These are phyloP conservation scores for Collybia nuda DNA, from an alignment of 768 basidiomycete species.

Conservation along the genomic window DNA sequence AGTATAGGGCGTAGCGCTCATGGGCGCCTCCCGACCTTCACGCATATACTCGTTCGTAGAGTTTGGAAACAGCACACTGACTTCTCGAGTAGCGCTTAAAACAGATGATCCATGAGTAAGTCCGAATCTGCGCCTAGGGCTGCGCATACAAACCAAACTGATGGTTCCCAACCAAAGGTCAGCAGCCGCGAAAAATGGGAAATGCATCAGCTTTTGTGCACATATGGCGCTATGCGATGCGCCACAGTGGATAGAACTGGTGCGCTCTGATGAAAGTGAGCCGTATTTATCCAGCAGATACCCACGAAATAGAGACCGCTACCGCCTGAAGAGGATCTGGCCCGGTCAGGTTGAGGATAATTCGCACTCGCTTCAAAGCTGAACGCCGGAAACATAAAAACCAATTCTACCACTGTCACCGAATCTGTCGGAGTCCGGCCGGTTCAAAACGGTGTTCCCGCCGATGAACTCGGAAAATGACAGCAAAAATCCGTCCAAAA, in stretches of 20 bases:
- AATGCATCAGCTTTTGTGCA: constrained; percentile 6
- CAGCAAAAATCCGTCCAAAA: constrained; percentile 24
- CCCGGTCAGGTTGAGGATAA: background rate
- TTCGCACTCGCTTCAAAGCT: background rate
- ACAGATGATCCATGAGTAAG: constrained; percentile 6
- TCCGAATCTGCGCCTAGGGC: constrained; percentile 11
- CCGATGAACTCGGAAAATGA: constrained; percentile 50
- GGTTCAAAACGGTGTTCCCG: constrained; percentile 25
- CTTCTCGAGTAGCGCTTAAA: background rate
- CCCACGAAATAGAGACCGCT: background rate
- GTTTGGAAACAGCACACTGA: background rate
- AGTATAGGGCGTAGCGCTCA: too few species aligned
- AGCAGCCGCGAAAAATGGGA: constrained; percentile 28
- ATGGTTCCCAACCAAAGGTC: constrained; percentile 13
- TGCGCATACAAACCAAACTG: constrained; percentile 14
- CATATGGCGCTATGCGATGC: constrained; percentile 14
- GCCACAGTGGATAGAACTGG: constrained; percentile 15
- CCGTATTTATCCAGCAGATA: background rate
- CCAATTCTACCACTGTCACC: constrained; percentile 14
- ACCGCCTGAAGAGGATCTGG: too few species aligned
- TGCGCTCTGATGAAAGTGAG: constrained; percentile 1
- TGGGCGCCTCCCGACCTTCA: background rate
- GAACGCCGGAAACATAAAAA: constrained; percentile 2
- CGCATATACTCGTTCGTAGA: background rate
- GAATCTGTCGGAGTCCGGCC: constrained; percentile 32